Percentiles rank a stretch among this genome's conserved stretches.
phyloP scores from a whole-genome alignment of 208 protist species.

The Trypanosoma scelopori region DNA sequence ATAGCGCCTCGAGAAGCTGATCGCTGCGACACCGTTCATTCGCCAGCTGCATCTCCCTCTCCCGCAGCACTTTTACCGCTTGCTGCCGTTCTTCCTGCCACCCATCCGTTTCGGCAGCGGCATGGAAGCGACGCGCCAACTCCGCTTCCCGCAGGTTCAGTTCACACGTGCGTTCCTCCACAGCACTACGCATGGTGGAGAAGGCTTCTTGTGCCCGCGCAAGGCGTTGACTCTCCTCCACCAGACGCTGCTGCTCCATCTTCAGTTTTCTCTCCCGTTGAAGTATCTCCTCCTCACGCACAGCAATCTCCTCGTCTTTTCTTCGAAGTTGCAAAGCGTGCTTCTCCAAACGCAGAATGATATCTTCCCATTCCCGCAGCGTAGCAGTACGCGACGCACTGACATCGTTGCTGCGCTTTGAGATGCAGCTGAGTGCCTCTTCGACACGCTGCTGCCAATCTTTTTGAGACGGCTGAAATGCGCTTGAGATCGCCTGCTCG shows the following conservation, averaged over 20 bases:
- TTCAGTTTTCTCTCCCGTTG: not conserved
- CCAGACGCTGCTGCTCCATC: not conserved
- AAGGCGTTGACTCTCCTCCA: constrained; percentile 5
- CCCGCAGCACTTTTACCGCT: not conserved
- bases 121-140: constrained; percentile 4
- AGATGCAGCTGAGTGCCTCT: not conserved
- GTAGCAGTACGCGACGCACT: not conserved
- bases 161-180: constrained; percentile 15
- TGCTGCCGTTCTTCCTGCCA: not conserved
- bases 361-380: constrained; percentile 13
- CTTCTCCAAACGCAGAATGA: constrained; percentile 10
- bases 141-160: constrained; percentile 16
- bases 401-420: not conserved
- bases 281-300: constrained; percentile 1
- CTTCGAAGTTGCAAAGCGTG: constrained; percentile 2
- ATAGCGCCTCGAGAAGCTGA: constrained; percentile 1
- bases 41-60: constrained; percentile 2
- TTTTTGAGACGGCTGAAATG: not conserved
- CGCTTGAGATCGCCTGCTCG: not conserved
- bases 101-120: not conserved
- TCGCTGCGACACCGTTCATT: not conserved
- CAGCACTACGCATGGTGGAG: not conserved
- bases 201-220: not conserved
- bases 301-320: constrained; percentile 11
- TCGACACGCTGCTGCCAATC: constrained; percentile 9